Evolutionary conservation across 805 yeast species (phyloP).

Genomic region (Blastobotrys parvus): DNA sequence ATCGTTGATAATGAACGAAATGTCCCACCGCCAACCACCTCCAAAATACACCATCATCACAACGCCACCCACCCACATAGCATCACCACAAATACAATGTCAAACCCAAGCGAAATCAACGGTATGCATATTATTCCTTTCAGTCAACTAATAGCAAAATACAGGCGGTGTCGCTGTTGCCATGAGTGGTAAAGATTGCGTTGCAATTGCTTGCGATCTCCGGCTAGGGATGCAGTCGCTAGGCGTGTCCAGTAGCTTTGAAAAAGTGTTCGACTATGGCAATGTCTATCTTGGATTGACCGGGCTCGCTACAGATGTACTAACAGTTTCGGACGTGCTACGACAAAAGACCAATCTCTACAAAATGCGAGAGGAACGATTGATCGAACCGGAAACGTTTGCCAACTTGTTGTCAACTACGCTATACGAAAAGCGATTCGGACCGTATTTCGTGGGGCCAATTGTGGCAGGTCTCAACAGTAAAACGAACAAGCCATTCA

Average conservation of each 20-base stretch:
- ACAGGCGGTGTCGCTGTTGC: slow-evolving; percentile 94
- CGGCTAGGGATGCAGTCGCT: slow-evolving; percentile 90
- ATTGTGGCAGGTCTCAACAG: slow-evolving; percentile 91
- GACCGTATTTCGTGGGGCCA: slow-evolving; percentile 96
- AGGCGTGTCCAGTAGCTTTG: slow-evolving; percentile 88
- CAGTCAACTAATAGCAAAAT: neutral
- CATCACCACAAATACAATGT: slow-evolving; percentile 18
- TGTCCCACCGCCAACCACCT: too few relatives aligned
- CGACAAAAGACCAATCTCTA: slow-evolving; percentile 80
- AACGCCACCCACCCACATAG: neutral
- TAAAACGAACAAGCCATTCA: slow-evolving; percentile 73
- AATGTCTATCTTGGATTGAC: slow-evolving; percentile 79
- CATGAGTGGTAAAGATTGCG: slow-evolving; percentile 97
- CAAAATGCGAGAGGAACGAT: slow-evolving; percentile 83
- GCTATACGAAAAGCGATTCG: slow-evolving; percentile 77
- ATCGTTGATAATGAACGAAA: too few relatives aligned
- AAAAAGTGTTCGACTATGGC: slow-evolving; percentile 80
- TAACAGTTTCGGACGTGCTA: slow-evolving; percentile 70
- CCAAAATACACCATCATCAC: neutral
- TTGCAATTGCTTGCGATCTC: slow-evolving; percentile 93
- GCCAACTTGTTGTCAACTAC: slow-evolving; percentile 89
- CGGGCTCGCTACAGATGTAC: slow-evolving; percentile 91
- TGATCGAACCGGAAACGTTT: slow-evolving; percentile 86
- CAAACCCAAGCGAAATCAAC: slow-evolving; percentile 32
- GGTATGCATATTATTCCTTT: slow-evolving; percentile 14